Evolutionary conservation across 2,329 filamentous ascomycete species (phyloP).

Genomic region (Ophiobolus disseminans): DNA sequence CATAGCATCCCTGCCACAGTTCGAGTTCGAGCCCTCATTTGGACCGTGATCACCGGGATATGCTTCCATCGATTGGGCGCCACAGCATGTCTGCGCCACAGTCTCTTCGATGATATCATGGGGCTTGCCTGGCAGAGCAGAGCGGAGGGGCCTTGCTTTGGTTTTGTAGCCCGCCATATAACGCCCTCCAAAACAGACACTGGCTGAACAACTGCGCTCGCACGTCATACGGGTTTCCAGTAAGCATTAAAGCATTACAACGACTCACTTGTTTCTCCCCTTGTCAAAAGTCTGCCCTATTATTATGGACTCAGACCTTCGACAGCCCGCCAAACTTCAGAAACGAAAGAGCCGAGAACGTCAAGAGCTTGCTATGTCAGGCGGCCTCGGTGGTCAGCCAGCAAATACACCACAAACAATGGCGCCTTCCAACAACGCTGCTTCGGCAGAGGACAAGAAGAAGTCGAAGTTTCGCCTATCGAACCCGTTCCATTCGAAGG

Average conservation of each 20-base stretch:
- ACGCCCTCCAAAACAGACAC: not conserved
- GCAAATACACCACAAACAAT: slow-evolving; percentile 28
- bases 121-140: not conserved
- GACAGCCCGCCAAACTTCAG: slow-evolving; percentile 39
- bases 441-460: slow-evolving; percentile 42
- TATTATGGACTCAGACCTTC: slow-evolving; percentile 30
- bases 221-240: not conserved
- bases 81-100: slow-evolving; percentile 33
- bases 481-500: slow-evolving; percentile 46
- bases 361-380: slow-evolving; percentile 35
- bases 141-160: slow-evolving; percentile 4
- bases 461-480: slow-evolving; percentile 47
- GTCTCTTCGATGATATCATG: slow-evolving; percentile 34
- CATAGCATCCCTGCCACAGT: slow-evolving; percentile 28
- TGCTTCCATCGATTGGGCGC: slow-evolving; percentile 25
- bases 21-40: slow-evolving; percentile 20
- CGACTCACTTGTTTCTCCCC: not conserved
- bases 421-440: slow-evolving; percentile 22
- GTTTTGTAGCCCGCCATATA: not conserved
- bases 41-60: slow-evolving; percentile 19
- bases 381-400: slow-evolving; percentile 21
- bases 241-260: not conserved
- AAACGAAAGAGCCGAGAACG: slow-evolving; percentile 42
- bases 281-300: not conserved
- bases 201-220: not conserved